These are phyloP conservation scores for Trametes hirsuta DNA, from an alignment of 1,284 basidiomycete species.

Conservation along the genomic window DNA sequence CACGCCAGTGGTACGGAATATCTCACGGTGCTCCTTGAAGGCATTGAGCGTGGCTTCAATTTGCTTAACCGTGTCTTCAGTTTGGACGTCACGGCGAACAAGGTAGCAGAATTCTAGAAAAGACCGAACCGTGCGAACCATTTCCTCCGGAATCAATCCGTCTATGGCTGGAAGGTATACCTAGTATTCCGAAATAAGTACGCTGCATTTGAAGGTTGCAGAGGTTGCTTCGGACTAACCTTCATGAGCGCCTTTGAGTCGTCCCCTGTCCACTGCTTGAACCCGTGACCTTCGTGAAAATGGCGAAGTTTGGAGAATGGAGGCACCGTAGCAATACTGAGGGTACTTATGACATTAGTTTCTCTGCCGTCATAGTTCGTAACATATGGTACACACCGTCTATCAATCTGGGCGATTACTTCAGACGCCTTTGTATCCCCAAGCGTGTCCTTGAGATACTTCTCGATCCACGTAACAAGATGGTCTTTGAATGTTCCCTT, in stretches of 20 bases:
- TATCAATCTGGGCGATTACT: conserved; percentile 27
- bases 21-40: too few relatives aligned
- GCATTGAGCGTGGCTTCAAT: background rate
- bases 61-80: background rate
- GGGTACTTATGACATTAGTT: too few relatives aligned
- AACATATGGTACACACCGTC: conserved; percentile 10
- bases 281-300: conserved; percentile 11
- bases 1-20: too few relatives aligned
- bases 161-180: conserved; percentile 24
- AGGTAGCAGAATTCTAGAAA: background rate
- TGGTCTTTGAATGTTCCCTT: conserved; percentile 22
- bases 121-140: background rate
- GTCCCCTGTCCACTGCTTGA: conserved; percentile 28
- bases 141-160: background rate
- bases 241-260: conserved; percentile 29
- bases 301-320: conserved; percentile 8
- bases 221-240: conserved; percentile 2
- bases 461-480: background rate
- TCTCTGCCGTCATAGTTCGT: background rate
- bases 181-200: background rate
- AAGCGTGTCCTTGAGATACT: conserved; percentile 9
- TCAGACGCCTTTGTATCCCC: background rate
- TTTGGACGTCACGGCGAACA: background rate
- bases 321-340: conserved; percentile 2
- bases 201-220: background rate